These are phyloP conservation scores for Craspedostauros australis DNA, from an alignment of 108 stramenopile genomes.

Conservation along the genomic window DNA sequence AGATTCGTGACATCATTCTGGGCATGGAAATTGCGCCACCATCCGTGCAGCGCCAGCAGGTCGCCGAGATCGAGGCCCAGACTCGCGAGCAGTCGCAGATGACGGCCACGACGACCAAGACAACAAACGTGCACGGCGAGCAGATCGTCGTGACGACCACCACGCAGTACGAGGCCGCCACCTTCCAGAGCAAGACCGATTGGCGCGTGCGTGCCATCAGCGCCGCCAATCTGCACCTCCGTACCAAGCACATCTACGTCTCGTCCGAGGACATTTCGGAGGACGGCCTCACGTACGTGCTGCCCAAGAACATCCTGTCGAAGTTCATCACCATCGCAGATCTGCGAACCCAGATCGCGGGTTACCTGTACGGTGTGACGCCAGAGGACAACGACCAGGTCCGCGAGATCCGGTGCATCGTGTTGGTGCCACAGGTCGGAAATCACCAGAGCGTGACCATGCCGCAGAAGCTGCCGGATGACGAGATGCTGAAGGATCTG, in stretches of 20 bases:
- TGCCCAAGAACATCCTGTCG: conserved; percentile 96
- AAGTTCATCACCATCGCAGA: conserved; percentile 96
- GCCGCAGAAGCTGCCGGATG: conserved; percentile 88
- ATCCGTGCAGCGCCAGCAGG: conserved; percentile 97
- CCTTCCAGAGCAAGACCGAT: conserved; percentile 97
- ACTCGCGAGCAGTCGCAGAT: conserved; percentile 94
- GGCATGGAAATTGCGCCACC: conserved; percentile 99
- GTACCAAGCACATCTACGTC: conserved; percentile 98
- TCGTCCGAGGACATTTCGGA: conserved; percentile 94
- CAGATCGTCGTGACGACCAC: conserved; percentile 98
- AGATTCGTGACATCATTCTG: conserved; percentile 98
- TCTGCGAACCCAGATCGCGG: conserved; percentile 95
- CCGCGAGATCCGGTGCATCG: conserved; percentile 95
- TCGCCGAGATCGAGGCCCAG: conserved; percentile 99
- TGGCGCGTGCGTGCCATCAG: conserved; percentile 98
- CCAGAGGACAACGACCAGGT: conserved; percentile 95
- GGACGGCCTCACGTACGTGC: conserved; percentile 96
- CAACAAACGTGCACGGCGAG: conserved; percentile 98
- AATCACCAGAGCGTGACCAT: conserved; percentile 95
- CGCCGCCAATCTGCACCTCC: conserved; percentile 96
- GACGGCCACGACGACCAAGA: conserved; percentile 96
- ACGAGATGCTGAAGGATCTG: conserved; percentile 87
- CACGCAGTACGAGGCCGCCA: conserved; percentile 95
- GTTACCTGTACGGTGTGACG: conserved; percentile 96
- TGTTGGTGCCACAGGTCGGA: conserved; percentile 97